phyloP scores from a whole-genome alignment of 2,329 filamentous ascomycete species.

The Nothomitra cinnamomea region DNA sequence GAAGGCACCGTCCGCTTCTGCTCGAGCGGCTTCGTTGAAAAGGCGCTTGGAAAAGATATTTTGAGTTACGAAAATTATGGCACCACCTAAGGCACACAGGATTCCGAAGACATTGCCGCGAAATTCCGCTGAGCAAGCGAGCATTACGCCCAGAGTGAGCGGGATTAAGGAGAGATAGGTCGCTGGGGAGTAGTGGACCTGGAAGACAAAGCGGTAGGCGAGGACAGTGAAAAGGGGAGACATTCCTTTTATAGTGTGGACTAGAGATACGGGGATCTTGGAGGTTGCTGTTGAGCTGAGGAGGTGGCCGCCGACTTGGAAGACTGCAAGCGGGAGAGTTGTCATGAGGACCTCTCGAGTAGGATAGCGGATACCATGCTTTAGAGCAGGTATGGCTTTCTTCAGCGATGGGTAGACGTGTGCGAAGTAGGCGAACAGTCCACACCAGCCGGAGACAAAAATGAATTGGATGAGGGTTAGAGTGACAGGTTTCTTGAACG shows the following conservation, averaged over 20 bases:
- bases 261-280: conserved; percentile 87
- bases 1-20: conserved; percentile 54
- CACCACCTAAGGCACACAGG: conserved; percentile 72
- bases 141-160: conserved; percentile 81
- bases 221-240: conserved; percentile 90
- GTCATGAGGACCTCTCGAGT: conserved; percentile 67
- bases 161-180: conserved; percentile 87
- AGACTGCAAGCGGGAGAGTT: conserved; percentile 78
- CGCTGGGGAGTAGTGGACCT: conserved; percentile 70
- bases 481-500: conserved; percentile 78
- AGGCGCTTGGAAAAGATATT: conserved; percentile 98
- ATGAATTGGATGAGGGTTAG: conserved; percentile 87
- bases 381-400: conserved; percentile 57
- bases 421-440: conserved; percentile 62
- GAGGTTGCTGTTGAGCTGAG: conserved; percentile 86
- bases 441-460: conserved; percentile 77
- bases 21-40: conserved; percentile 82
- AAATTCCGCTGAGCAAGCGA: conserved; percentile 87
- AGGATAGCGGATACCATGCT: conserved; percentile 67
- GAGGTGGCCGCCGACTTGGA: conserved; percentile 87
- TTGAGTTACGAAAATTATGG: conserved; percentile 88
- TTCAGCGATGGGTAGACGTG: conserved; percentile 54
- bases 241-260: conserved; percentile 96
- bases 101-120: conserved; percentile 83
- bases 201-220: conserved; percentile 77